These are phyloP conservation scores for Chenopodium formosanum DNA, from an alignment of 148 eudicot species.

Conservation along the genomic window DNA sequence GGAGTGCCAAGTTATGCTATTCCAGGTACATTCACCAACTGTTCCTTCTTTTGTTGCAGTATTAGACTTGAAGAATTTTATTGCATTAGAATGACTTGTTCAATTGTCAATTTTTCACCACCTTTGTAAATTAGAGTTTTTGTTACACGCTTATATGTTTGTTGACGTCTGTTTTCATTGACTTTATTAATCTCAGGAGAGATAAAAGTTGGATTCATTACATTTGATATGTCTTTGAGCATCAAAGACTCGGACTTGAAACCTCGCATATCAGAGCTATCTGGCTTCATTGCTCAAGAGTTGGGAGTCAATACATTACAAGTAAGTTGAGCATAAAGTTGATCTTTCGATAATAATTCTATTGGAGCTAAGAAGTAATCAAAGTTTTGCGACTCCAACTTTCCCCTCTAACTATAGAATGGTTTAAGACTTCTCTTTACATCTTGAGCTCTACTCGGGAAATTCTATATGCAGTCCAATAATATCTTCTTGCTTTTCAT, in stretches of 20 bases:
- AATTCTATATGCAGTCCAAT: not conserved
- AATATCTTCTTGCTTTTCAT: not conserved
- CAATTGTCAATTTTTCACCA: not conserved
- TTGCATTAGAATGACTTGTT: not conserved
- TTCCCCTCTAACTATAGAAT: not conserved
- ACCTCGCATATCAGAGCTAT: slow-evolving; percentile 61
- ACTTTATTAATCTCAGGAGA: slow-evolving; percentile 45
- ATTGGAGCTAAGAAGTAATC: not conserved
- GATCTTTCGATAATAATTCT: not conserved
- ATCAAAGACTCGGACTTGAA: slow-evolving; percentile 55
- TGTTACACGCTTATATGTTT: not conserved
- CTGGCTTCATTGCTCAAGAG: slow-evolving; percentile 58
- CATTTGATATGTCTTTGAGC: slow-evolving; percentile 57
- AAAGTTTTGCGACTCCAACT: not conserved
- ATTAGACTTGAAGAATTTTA: not conserved
- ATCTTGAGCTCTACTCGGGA: not conserved
- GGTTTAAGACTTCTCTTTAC: not conserved
- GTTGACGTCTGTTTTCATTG: not conserved
- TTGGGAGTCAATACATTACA: slow-evolving; percentile 63
- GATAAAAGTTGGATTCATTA: slow-evolving; percentile 51
- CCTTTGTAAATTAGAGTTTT: not conserved
- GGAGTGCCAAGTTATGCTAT: slow-evolving; percentile 28
- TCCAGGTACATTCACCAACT: slow-evolving; percentile 44
- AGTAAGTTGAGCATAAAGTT: slow-evolving; percentile 39
- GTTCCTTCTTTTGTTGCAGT: not conserved